Evolutionary conservation across 257 asterid species (phyloP), one percentile per base, ranked within the genome.

Genomic region (Gardenia jasminoides): DNA sequence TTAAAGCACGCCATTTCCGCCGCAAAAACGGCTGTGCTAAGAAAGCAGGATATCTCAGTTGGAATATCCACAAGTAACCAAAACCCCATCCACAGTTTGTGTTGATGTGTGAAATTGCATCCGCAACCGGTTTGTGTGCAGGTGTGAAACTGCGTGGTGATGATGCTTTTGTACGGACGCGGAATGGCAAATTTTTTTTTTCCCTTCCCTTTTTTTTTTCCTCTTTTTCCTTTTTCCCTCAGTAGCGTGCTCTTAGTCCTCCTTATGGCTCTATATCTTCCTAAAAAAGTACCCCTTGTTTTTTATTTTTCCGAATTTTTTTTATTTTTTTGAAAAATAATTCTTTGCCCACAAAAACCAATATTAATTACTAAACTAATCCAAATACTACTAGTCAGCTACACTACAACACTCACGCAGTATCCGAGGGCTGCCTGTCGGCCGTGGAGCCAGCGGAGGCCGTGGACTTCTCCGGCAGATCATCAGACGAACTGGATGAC

Each of bases 401-500:
- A 62, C 67, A 30, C 44, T 24, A 61, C 54, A 59, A 0, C 76
- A 93, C 98, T 94, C 97, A 94, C 98, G 85, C 87, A 85, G 90
- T 76, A 19, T 89, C 91, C 47, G 88, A n/a, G 67, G 92, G 88
- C 77, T 86, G 89, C 75, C 68, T 83, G 65, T 82, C 70, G 62
- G 79, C 79, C 10, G 91, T 80, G n/a, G 93, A 89, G 82, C 86
- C 86, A 52, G 88, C 92, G 77, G 92, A 83, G 2, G 84, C 84
- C 7, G 91, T 82, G n/a, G 93, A 89, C 78, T 87, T 90, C 86
- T 90, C 96, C 77, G 88, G 86, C 72, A 46, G 88, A 77, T 91
- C 96, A 78, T 90, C 97, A 6, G 96, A 90, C n/a, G 96, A 93
- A 81, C 94, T 92, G 0, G 96, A 86, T n/a, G 97, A 87, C 31